Evolutionary conservation across 75 land plant genomes (phyloP), one percentile per base, ranked within the genome.

Genomic region (Pinus tabuliformis): DNA sequence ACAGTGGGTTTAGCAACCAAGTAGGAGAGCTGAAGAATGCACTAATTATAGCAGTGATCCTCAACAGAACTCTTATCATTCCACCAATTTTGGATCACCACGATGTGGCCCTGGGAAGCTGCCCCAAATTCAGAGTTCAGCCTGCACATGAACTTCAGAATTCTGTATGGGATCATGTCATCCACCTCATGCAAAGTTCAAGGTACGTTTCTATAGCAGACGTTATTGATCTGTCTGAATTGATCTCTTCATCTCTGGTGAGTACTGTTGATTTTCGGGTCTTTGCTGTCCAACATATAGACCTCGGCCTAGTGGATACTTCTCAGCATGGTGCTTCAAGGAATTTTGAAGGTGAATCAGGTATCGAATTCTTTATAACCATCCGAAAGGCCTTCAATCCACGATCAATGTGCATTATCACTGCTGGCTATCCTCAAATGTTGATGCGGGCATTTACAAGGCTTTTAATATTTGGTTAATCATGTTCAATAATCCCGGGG

Each of bases 1-100:
- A 95, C 78, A 95, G 98, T 61, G 98, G 98, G 4, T 95, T 95
- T 85, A 93, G 89, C 86, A 95, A 95, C 74, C 98, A 95, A 85
- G 80, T 95, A 16, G 80, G 82, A 11, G 98, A 91, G 85, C 83
- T 95, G 77, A 87, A 80, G 84, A 93, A 91, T 76, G 96, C 92
- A 2, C 56, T 93, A 22, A 56, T 88, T 21, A 61, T 95, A 60
- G 89, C 98, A 20, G 90, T 81, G 3, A 81, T 93, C 17, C 79
- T 95, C 64, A 91, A 93, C 65, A 83, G 94, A 61, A 93, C 93
- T 24, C 85, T 95, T 24, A 73, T 95, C 20, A 82, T 95, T 24
- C 98, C 96, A 11, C 98, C 98, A 39, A 78, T 95, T 52, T 78
- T 90, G 24, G 96, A 95, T 76, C 98, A 95, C 85, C 98, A 95